phyloP scores from a whole-genome alignment of 1,284 basidiomycete species.

The Malassezia brasiliensis region DNA sequence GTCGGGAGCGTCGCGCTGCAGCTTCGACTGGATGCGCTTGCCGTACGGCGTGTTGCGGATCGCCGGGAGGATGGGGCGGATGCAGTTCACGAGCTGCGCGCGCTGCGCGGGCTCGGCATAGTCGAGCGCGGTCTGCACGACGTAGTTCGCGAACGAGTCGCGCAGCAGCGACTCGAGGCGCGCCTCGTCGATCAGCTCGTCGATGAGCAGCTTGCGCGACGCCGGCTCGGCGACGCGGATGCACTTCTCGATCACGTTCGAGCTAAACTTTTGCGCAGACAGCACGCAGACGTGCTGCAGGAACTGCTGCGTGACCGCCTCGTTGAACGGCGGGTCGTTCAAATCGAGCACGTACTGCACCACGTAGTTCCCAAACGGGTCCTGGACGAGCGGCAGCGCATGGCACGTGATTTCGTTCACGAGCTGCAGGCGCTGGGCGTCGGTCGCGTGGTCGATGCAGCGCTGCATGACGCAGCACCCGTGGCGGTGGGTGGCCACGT shows the following conservation, averaged over 20 bases:
- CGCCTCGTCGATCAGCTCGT: constrained; percentile 86
- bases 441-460: constrained; percentile 96
- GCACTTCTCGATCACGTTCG: constrained; percentile 92
- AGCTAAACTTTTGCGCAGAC: constrained; percentile 97
- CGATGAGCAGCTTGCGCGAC: constrained; percentile 87
- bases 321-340: constrained; percentile 95
- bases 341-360: constrained; percentile 96
- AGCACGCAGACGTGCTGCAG: constrained; percentile 93
- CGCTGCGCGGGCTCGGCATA: constrained; percentile 46
- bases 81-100: constrained; percentile 44
- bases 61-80: constrained; percentile 44
- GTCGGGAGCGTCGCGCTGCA: constrained; percentile 31
- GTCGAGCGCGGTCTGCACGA: constrained; percentile 46
- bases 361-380: constrained; percentile 94
- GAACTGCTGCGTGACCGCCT: constrained; percentile 94
- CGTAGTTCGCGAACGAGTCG: constrained; percentile 52
- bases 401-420: constrained; percentile 99
- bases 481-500: constrained; percentile 97
- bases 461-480: constrained; percentile 97
- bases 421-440: constrained; percentile 86
- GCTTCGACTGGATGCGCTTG: constrained; percentile 47
- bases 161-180: constrained; percentile 89
- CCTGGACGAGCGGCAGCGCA: constrained; percentile 92
- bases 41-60: constrained; percentile 48
- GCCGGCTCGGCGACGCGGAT: constrained; percentile 91